phyloP scores from a whole-genome alignment of 495 filamentous ascomycete species.

The Lineolata rhizophorae region DNA sequence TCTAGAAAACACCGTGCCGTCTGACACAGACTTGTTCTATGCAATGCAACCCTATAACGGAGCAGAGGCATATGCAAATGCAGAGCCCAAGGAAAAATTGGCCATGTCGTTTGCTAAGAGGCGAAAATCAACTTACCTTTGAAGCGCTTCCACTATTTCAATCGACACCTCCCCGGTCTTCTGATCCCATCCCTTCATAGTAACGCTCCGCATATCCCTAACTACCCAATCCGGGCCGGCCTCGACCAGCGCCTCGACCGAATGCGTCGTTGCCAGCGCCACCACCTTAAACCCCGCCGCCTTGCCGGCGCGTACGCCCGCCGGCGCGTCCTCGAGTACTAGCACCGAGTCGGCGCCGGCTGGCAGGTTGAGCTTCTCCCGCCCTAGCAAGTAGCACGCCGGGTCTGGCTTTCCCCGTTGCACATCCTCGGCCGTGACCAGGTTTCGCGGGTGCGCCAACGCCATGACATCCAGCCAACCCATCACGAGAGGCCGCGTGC shows the following conservation, averaged over 20 bases:
- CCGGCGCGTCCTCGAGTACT: conserved; percentile 82
- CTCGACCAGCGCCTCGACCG: conserved; percentile 39
- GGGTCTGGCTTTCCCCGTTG: conserved; percentile 73
- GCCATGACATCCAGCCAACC: conserved; percentile 70
- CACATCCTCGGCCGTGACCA: conserved; percentile 78
- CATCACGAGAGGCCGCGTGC: conserved; percentile 55
- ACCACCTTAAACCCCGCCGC: conserved; percentile 76
- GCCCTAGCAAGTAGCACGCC: conserved; percentile 57
- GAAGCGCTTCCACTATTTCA: conserved; percentile 18
- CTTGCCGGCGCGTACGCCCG: conserved; percentile 76
- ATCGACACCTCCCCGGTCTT: conserved; percentile 14
- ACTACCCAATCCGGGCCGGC: conserved; percentile 81
- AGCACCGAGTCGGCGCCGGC: conserved; percentile 29
- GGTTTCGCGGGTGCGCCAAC: conserved; percentile 46
- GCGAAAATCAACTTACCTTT: too few relatives aligned
- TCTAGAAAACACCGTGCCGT: conserved; percentile 9
- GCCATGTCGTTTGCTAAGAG: too few relatives aligned
- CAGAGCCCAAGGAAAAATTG: too few relatives aligned
- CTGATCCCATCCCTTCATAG: conserved; percentile 14
- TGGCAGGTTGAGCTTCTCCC: conserved; percentile 33
- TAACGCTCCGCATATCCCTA: conserved; percentile 50
- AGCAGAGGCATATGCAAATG: too few relatives aligned
- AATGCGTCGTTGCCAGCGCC: conserved; percentile 72
- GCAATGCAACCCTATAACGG: conserved; percentile 15
- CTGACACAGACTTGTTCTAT: conserved; percentile 5